Evolutionary conservation across 163 green algal species (phyloP).

Genomic region (Volvox carteri): DNA sequence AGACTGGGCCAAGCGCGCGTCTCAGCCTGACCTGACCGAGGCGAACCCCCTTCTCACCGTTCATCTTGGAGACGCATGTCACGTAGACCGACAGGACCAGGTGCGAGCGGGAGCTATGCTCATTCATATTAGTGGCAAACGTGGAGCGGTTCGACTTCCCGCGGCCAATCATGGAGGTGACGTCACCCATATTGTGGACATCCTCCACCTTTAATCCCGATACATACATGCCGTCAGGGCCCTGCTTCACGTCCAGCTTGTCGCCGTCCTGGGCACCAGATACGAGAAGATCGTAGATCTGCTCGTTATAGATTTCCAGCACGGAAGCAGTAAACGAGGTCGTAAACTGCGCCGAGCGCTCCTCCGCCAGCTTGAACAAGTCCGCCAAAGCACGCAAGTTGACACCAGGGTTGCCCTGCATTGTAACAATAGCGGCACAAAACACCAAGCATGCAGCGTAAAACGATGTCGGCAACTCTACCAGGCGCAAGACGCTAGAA

Average conservation of each 20-base stretch:
- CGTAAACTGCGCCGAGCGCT: slow-evolving; percentile 55
- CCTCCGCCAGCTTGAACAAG: slow-evolving; percentile 73
- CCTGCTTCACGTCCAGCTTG: slow-evolving; percentile 80
- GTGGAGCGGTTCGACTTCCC: slow-evolving; percentile 77
- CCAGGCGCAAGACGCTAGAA: too few species aligned
- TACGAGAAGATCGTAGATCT: slow-evolving; percentile 76
- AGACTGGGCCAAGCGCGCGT: too few species aligned
- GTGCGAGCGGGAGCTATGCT: slow-evolving; percentile 81
- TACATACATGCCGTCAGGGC: slow-evolving; percentile 69
- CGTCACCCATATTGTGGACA: slow-evolving; percentile 62
- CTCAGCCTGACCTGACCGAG: too few species aligned
- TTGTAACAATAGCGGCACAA: too few species aligned
- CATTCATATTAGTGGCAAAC: slow-evolving; percentile 86
- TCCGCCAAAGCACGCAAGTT: slow-evolving; percentile 81
- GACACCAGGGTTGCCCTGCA: slow-evolving; percentile 74
- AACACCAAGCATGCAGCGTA: too few species aligned
- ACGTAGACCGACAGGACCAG: slow-evolving; percentile 77
- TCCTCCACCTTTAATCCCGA: slow-evolving; percentile 65
- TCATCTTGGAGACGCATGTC: slow-evolving; percentile 10
- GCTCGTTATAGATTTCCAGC: slow-evolving; percentile 84
- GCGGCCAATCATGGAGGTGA: slow-evolving; percentile 65
- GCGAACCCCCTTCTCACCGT: slow-evolving; percentile 27
- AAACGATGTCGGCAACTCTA: too few species aligned
- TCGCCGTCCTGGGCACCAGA: slow-evolving; percentile 68
- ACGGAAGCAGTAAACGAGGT: slow-evolving; percentile 69